phyloP scores from a whole-genome alignment of 768 basidiomycete genomes.

The Hydnomerulius pinastri region DNA sequence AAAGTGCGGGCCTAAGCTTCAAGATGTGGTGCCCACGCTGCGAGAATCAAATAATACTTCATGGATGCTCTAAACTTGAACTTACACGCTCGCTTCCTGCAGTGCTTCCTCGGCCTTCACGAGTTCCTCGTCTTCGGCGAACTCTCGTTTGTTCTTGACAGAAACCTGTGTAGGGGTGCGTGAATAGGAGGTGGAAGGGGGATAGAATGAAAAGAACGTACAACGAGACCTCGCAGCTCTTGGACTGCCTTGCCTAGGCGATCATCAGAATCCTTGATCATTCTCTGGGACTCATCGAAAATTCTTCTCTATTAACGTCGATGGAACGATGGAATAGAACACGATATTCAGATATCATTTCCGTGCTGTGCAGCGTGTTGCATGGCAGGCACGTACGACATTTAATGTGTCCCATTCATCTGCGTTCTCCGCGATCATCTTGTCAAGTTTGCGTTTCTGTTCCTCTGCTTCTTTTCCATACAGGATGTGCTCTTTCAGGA shows the following conservation, averaged over 20 bases:
- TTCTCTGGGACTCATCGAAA: conserved; percentile 77
- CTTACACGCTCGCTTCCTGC: conserved; percentile 51
- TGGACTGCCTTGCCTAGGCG: conserved; percentile 62
- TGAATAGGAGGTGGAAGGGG: conserved; percentile 15
- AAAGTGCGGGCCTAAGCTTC: conserved; percentile 19
- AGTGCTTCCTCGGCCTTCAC: conserved; percentile 60
- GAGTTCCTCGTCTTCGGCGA: conserved; percentile 42
- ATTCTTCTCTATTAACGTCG: conserved; percentile 57
- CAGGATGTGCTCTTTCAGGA: conserved; percentile 65
- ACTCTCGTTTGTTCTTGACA: conserved; percentile 27
- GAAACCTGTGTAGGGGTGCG: conserved; percentile 24
- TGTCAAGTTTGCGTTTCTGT: conserved; percentile 59
- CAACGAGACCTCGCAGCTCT: conserved; percentile 67
- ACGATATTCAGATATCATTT: conserved; percentile 22
- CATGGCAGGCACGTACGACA: conserved; percentile 49
- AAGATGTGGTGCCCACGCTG: conserved; percentile 16
- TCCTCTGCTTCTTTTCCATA: conserved; percentile 69
- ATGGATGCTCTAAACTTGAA: conserved; percentile 4
- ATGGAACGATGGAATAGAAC: conserved; percentile 5
- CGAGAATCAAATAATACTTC: conserved; percentile 17
- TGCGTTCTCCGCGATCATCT: conserved; percentile 56
- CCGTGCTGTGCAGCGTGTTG: conserved; percentile 25
- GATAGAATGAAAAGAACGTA: conserved; percentile 43
- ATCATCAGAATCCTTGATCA: conserved; percentile 68
- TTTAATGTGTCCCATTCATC: conserved; percentile 82